Conservation (phyloP, 164 flowering plant genomes). For the Euptelea pleiosperma region DNA sequence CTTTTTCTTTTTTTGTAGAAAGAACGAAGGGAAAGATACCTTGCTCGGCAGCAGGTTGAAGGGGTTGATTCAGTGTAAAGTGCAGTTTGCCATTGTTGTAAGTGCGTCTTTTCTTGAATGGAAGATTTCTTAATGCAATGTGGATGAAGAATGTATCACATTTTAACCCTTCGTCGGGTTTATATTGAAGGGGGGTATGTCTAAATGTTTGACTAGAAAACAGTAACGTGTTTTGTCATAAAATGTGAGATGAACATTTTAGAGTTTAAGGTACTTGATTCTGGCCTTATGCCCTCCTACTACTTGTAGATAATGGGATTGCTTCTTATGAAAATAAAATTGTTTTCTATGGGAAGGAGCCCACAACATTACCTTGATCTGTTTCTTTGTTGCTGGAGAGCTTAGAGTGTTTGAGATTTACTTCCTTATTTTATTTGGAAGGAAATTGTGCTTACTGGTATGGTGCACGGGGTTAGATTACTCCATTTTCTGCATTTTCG, state of each 20-base stretch:
- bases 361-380: neutral
- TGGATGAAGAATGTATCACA: constrained; percentile 16
- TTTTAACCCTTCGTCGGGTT: constrained; percentile 5
- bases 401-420: too few species aligned
- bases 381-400: too few species aligned
- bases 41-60: constrained; percentile 85
- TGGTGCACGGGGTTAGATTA: too few species aligned
- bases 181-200: constrained; percentile 7
- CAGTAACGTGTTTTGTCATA: constrained; percentile 12
- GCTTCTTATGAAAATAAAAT: constrained; percentile 9
- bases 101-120: constrained; percentile 11
- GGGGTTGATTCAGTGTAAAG: constrained; percentile 65
- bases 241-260: constrained; percentile 15
- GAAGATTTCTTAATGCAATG: constrained; percentile 7
- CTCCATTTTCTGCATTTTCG: too few species aligned
- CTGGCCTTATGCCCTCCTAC: too few species aligned
- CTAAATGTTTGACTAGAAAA: constrained; percentile 6
- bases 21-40: constrained; percentile 83
- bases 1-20: constrained; percentile 40
- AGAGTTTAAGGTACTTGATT: constrained; percentile 13
- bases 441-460: too few species aligned
- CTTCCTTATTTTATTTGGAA: too few species aligned
- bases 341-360: neutral
- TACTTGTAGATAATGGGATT: constrained; percentile 24
- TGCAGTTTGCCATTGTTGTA: constrained; percentile 10